Evolutionary conservation across 108 stramenopile species (phyloP), one percentile per base, ranked within the genome.

Genomic region (Pseudonitzschia delicatissima): DNA sequence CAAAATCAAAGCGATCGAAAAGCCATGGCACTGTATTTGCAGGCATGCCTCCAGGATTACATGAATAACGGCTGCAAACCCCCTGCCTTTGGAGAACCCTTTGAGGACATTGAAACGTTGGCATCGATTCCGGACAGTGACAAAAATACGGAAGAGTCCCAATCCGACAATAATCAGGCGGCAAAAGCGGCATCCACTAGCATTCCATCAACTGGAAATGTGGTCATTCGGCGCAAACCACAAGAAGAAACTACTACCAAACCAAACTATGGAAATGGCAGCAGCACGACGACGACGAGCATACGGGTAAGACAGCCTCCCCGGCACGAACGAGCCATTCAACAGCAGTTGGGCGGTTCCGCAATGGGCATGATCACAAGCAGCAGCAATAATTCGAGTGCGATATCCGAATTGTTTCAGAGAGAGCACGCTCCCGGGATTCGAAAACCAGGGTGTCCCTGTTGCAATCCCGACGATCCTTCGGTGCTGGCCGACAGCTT

Each of bases 391-490:
- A n/a, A n/a, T n/a, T n/a, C n/a, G n/a, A 67, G 52, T 32, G 21
- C 72, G 3, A 72, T 92, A 52, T 60, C 71, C 27, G 66, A 62
- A 51, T 50, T 90, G 32, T 49, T 71, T n/a, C 66, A 83, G 55
- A 58, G 82, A 58, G 77, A 87, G 47, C 86, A 91, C 78, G 82
- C 87, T 20, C 92, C 89, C 20, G 89, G 88, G 26, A 71, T 93
- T 21, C 77, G 88, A 48, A 74, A 75, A 45, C 51, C 82, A 12
- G 93, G 85, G 12, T 94, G 90, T 73, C 90, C 93, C 12, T 91
- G 93, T 51, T 94, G 92, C 52, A 86, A 90, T 73, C 93, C 90
- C 15, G 86, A 89, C 45, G 66, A 85, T 58, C 73, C 77, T 18
- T 52, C 52, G 21, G 80, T 72, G 60, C 42, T 80, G 17, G 66